Evolutionary conservation across 768 basidiomycete species (phyloP), one percentile per base, ranked within the genome.

Genomic region (Phallus indusiatus): DNA sequence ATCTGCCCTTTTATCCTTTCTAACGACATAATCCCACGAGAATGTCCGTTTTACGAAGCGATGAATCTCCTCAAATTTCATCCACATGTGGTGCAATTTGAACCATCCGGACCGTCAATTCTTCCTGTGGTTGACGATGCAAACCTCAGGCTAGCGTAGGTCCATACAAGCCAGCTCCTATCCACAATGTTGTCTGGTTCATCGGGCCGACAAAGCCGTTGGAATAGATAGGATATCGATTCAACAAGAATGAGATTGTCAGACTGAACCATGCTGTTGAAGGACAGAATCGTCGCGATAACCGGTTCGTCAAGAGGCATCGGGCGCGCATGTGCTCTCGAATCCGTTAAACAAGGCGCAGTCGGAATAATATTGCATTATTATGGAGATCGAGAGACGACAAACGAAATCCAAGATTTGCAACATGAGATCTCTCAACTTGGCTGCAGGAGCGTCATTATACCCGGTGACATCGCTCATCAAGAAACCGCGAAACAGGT

Each of bases 251-350:
- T 4, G n/a, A 4, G 2, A 14, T 42, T 12, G 2, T 42, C 42
- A 10, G 12, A 42, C 42, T 42, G 42, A 28, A 28, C n/a, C 33
- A 51, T 20, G 28, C 21, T 54, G 35, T 47, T 54, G 22, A 64
- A 72, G 20, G 73, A 76, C 65, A 86, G 86, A 67, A 71, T 86
- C 46, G 81, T 87, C 16, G 81, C 81, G 60, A 83, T 90, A 63
- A 89, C 87, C 16, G 86, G 86, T 17, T 76, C 83, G n/a, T 85
- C 84, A 7, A 75, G 83, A 60, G 88, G 86, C 20, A 90, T 90
- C 60, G 86, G 88, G 12, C 76, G 83, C 61, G 84, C 81, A 28
- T 85, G 84, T 63, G 85, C 83, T 20, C 68, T 86, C 17, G 83
- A 84, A 62, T 81, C 79, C 54, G 82, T 81, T 2, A 77, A 79